Evolutionary conservation across 169 alveolate species (phyloP), one percentile per base, ranked within the genome.

Genomic region (Plasmodium coatneyi): DNA sequence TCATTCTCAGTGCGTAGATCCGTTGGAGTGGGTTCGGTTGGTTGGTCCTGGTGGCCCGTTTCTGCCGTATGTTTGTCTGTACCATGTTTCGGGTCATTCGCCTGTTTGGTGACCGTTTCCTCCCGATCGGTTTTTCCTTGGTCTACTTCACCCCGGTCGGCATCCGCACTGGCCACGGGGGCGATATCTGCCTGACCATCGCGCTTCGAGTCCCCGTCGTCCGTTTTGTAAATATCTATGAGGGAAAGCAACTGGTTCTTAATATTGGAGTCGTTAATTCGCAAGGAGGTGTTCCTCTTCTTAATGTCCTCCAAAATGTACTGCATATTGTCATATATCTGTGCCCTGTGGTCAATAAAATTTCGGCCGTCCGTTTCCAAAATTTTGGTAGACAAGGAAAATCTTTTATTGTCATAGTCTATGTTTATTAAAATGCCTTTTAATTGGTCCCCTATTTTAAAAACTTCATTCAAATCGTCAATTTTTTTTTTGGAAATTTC

Each of bases 401-500:
- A 89, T 79, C 94, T 19, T 54, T 79, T 89, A 14, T 89, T 89
- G 82, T 89, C 81, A 79, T 89, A 89, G 81, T 89, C 94, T 36
- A 89, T 89, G 32, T 89, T 89, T 56, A 89, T 80, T 79, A 89
- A 41, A 30, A 89, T 16, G 22, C 94, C 94, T 89, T 89, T 89
- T 79, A 89, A 54, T 49, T 89, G 81, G 36, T 89, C 94, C 46
- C 72, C 72, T 79, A 89, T 89, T 89, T 79, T 89, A 60, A 89
- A 89, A 39, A 79, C 10, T 10, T 46, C 71, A 89, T 78, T 60
- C 32, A 89, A 43, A 36, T 89, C 82, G 10, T 56, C 90, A 4
- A 89, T 70, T 66, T 78, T 89, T 79, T 89, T 89, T 89, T 80
- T 79, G 49, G 94, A 89, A 32, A 89, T 89, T 39, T 89, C 94